Base-by-base conservation (phyloP, 139 green algal genomes). In the Pleodorina starrii region DNA sequence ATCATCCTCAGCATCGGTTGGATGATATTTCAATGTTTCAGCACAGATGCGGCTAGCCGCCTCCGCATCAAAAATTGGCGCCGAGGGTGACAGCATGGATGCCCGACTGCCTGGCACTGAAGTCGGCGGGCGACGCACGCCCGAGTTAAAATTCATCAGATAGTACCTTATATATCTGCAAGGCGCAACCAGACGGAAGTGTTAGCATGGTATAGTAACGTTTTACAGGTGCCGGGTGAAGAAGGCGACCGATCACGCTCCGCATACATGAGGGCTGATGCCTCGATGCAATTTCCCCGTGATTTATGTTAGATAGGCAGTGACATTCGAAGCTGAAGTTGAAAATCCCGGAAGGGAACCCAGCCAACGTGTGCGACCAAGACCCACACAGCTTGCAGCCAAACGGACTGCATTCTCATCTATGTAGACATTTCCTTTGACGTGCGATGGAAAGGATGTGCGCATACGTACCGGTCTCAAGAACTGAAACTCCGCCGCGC, bases 401-500 rank as follows among this genome's bases (percentile, higher is more conserved):
- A 57, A 57, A 57, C 48, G 12, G 48, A 57, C 12, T 40, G 63
- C 63, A 38, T 19, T 21, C 25, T 10, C 19, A 38, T 38, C 27
- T 16, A 9, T 36, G 63, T 19, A 38, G 32, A 38, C 2, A 36
- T 35, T 73, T 73, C 35, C 27, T 73, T 73, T 66, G 3, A 21
- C 54, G 29, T 21, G 54, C 5, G 25, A 66, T 66, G 63, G 16
- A 40, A 40, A 40, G 5, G 63, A 73, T 40, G 63, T 38, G 63
- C 63, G 63, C 63, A 73, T 32, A 73, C 63, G 63, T 73, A 73
- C 63, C 63, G 63, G n/a, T 35, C 63, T 73, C 2, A 40, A 66
- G 54, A n/a, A n/a, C n/a, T n/a, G n/a, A n/a, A n/a, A n/a, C 63
- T 73, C 63, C 63, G 63, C 27, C 29, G 63, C n/a, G n/a, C n/a